Evolutionary conservation across 768 basidiomycete species (phyloP), one percentile per base, ranked within the genome.

Genomic region (Strobilomyces dryophilus): DNA sequence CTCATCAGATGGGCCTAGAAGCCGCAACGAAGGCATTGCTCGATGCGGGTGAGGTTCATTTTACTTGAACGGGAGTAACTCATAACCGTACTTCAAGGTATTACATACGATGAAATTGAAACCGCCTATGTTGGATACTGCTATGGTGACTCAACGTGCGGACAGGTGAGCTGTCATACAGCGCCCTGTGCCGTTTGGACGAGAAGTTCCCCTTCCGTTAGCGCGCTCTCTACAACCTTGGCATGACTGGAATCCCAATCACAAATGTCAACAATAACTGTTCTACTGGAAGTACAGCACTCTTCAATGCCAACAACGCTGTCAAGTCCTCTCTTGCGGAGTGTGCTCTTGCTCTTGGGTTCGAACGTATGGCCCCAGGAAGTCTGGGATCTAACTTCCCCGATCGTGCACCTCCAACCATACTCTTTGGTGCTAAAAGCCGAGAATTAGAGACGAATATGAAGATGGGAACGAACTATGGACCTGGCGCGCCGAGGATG

Each of bases 251-350:
- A 32, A 92, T 93, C 53, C 90, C 91, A 0, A 84, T 93, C 62
- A 78, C 85, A 46, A 93, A 92, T 60, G 87, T 92, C 40, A 92
- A 90, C 74, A 92, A 92, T 71, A 89, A 89, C 68, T 92, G 90
- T 62, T 85, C 89, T 4, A 90, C 90, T 0, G 90, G 89, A 5
- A 86, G 85, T 46, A 78, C 87, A 0, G 89, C 92, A 6, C 75
- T 93, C 20, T 89, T 79, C 66, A 79, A 87, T 43, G 88, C 86
- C 8, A 86, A 85, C 58, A 82, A 78, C 21, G 76, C 80, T 9
- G 81, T 93, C 42, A 88, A 84, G 65, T 79, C 78, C 37, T 86
- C 85, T 14, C 76, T 84, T 51, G 81, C 74, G 2, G 84, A 89
- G 50, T 92, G 90, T 64, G 80, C 85, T 1, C 73, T 94, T 20